These are phyloP conservation scores for Samsoniella hepiali DNA, from an alignment of 2,329 filamentous ascomycete genomes.

Conservation along the genomic window DNA sequence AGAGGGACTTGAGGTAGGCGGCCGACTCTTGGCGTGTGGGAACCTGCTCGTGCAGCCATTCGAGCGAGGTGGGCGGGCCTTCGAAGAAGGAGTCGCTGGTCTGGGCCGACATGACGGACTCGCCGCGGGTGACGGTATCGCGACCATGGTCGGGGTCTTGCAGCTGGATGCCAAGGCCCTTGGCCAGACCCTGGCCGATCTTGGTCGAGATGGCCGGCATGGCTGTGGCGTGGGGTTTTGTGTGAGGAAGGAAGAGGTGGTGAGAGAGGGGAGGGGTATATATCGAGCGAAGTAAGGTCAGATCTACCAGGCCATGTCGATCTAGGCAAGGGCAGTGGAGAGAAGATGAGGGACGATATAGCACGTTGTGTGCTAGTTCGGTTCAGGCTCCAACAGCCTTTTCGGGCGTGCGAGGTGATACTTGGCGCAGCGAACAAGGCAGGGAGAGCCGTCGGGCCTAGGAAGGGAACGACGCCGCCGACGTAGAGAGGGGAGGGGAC, in stretches of 20 bases:
- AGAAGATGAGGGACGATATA: background rate
- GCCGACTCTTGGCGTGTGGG: slow-evolving; percentile 55
- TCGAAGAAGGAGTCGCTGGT: slow-evolving; percentile 80
- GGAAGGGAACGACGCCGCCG: background rate
- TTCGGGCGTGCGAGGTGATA: background rate
- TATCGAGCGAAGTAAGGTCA: background rate
- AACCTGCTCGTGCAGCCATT: slow-evolving; percentile 65
- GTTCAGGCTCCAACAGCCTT: background rate
- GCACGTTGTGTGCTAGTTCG: background rate
- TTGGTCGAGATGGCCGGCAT: slow-evolving; percentile 49
- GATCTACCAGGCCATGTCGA: background rate
- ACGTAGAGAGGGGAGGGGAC: background rate
- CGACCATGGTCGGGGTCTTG: slow-evolving; percentile 48
- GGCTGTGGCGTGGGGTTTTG: slow-evolving; percentile 7
- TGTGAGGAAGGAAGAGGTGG: background rate
- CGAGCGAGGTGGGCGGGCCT: slow-evolving; percentile 68
- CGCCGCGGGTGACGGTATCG: slow-evolving; percentile 65
- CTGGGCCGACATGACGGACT: slow-evolving; percentile 72
- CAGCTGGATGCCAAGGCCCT: slow-evolving; percentile 77
- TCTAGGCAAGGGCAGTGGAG: background rate
- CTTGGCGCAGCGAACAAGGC: background rate
- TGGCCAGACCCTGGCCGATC: slow-evolving; percentile 71
- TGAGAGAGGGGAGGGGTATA: background rate
- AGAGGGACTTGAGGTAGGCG: slow-evolving; percentile 67
- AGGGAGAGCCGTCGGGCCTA: background rate